Percentiles rank a stretch among this genome's conserved stretches.
phyloP scores from a whole-genome alignment of 2,329 filamentous ascomycete species.

The Xylaria digitata region DNA sequence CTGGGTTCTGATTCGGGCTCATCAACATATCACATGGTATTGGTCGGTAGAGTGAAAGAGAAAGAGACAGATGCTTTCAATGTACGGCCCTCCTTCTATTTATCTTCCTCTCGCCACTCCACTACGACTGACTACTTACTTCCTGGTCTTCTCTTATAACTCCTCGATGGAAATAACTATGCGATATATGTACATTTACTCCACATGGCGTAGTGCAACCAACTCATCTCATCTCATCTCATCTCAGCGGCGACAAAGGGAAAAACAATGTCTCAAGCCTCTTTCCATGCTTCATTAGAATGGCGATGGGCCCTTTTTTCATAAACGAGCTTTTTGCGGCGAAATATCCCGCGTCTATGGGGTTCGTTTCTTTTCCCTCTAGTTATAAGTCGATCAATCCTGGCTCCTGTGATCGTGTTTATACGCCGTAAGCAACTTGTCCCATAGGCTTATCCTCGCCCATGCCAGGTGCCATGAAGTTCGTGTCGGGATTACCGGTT shows the following conservation, averaged over 20 bases:
- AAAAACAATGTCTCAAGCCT: conserved; percentile 14
- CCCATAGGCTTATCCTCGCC: conserved; percentile 71
- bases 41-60: conserved; percentile 10
- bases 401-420: conserved; percentile 39
- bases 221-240: conserved; percentile 11
- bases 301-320: neutral
- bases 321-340: conserved; percentile 14
- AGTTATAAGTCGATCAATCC: conserved; percentile 4
- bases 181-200: conserved; percentile 47
- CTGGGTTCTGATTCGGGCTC: neutral
- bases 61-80: conserved; percentile 10
- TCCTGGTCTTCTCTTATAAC: conserved; percentile 10
- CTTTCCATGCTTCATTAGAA: conserved; percentile 13
- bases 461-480: conserved; percentile 80
- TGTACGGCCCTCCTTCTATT: conserved; percentile 26
- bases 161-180: conserved; percentile 33
- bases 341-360: conserved; percentile 22
- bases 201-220: conserved; percentile 37
- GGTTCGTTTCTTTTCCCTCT: conserved; percentile 9
- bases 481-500: conserved; percentile 79
- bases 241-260: conserved; percentile 24
- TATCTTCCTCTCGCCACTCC: conserved; percentile 17
- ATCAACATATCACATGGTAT: conserved; percentile 21
- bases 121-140: neutral
- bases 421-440: conserved; percentile 69